These are phyloP conservation scores for Fusarium sterilihyphosum DNA, from an alignment of 2,329 filamentous ascomycete genomes.

Conservation along the genomic window DNA sequence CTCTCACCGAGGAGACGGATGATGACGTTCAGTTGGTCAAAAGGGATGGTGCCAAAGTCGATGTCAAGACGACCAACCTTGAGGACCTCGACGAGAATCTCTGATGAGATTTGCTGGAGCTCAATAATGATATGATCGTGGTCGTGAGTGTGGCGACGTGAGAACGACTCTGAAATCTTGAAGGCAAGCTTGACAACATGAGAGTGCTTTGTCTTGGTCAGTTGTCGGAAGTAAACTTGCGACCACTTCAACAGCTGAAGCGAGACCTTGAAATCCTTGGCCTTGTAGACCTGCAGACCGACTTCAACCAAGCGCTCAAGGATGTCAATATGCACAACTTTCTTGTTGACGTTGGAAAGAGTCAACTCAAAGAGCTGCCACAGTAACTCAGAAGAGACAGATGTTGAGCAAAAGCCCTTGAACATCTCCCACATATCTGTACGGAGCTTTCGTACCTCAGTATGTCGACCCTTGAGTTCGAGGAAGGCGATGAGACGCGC, in stretches of 20 bases:
- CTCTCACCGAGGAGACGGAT: background rate
- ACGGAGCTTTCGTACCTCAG: background rate
- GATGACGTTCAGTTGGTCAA: background rate
- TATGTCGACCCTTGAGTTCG: background rate
- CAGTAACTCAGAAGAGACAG: background rate
- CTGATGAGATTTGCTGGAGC: background rate
- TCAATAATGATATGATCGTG: background rate
- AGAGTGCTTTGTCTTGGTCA: background rate
- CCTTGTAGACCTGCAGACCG: background rate
- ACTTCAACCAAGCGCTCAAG: slow-evolving; percentile 2
- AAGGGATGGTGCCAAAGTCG: background rate
- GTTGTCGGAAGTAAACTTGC: background rate
- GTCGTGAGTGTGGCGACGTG: background rate
- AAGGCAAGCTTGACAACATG: background rate
- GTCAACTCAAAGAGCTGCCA: background rate
- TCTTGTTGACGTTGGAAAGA: background rate
- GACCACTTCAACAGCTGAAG: background rate
- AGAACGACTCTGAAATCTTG: background rate
- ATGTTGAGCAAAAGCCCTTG: background rate
- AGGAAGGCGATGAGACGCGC: background rate
- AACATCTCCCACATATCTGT: slow-evolving; percentile 6
- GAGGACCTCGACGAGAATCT: background rate
- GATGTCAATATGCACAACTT: background rate
- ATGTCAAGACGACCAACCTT: background rate
- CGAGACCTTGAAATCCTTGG: background rate